A percentile compares a stretch with the other conserved stretches of the same genome.
phyloP scores from a whole-genome alignment of 306 rosid species.

The Parietaria judaica region DNA sequence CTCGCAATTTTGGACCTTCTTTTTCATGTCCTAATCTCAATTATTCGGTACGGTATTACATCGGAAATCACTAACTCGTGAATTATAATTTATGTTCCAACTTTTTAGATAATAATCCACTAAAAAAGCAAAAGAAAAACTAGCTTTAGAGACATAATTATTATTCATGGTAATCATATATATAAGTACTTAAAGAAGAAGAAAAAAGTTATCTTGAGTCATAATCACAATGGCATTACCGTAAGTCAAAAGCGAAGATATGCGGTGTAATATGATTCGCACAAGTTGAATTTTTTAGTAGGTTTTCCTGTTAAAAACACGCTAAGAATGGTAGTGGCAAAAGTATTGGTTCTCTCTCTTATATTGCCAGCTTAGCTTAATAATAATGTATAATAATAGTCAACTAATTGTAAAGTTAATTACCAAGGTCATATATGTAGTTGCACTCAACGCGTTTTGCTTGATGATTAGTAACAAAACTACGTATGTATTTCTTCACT shows the following conservation, averaged over 20 bases:
- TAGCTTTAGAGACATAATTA: background rate
- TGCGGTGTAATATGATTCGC: too few species aligned
- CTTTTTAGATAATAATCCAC: slow-evolving; percentile 14
- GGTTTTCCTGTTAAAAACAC: too few species aligned
- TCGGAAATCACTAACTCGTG: background rate
- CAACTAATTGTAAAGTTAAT: background rate
- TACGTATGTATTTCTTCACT: background rate
- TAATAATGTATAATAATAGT: too few species aligned
- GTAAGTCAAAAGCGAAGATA: too few species aligned
- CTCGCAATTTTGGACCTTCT: background rate
- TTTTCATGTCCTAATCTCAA: slow-evolving; percentile 2
- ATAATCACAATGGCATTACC: too few species aligned
- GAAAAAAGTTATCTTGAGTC: too few species aligned
- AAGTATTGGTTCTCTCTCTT: background rate
- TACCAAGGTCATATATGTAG: too few species aligned
- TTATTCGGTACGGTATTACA: slow-evolving; percentile 3
- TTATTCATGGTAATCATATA: too few species aligned
- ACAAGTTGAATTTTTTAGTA: too few species aligned
- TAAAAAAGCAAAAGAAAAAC: background rate
- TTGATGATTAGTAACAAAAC: background rate
- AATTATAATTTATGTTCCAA: background rate
- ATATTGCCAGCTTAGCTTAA: background rate
- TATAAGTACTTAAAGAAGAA: too few species aligned
- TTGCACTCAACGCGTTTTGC: background rate
- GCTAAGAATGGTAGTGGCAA: too few species aligned